Evolutionary conservation across 169 alveolate genomes (phyloP).

Genomic region (Amoebophrya sp.): DNA sequence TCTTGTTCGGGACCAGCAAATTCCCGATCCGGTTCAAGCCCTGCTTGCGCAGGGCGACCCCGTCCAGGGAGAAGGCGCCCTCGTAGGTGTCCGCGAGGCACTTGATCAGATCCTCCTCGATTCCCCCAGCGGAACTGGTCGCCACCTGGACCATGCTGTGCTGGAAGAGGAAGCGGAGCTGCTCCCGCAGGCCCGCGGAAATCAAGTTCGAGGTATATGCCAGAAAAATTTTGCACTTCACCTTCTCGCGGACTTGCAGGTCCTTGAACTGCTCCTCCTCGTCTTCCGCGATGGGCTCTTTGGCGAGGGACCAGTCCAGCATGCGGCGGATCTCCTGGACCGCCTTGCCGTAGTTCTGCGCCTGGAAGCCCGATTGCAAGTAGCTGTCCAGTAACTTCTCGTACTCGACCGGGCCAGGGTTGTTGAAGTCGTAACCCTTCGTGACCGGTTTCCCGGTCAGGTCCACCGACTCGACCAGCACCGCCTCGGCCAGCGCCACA

Average conservation of each 20-base stretch:
- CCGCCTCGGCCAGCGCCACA: not conserved
- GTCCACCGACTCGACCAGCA: not conserved
- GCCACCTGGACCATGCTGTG: constrained; percentile 61
- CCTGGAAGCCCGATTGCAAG: constrained; percentile 24
- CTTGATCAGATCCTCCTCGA: constrained; percentile 98
- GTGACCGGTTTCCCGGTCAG: not conserved
- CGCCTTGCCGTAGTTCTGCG: constrained; percentile 27
- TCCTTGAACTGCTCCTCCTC: constrained; percentile 30
- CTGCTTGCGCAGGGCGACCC: constrained; percentile 79
- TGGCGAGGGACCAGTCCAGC: constrained; percentile 24
- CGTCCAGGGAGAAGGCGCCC: constrained; percentile 87
- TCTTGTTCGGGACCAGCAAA: constrained; percentile 92
- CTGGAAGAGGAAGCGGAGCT: constrained; percentile 4
- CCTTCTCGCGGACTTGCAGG: not conserved
- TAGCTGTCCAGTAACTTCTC: constrained; percentile 25
- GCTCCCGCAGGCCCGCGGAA: constrained; percentile 91
- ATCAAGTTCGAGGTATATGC: constrained; percentile 95
- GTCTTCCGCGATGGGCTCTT: constrained; percentile 32
- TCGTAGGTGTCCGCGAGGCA: constrained; percentile 85
- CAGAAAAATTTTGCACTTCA: constrained; percentile 74
- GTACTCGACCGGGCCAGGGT: constrained; percentile 19
- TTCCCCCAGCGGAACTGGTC: constrained; percentile 98
- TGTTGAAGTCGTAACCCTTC: constrained; percentile 30
- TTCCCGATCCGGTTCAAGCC: constrained; percentile 98
- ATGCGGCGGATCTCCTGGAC: constrained; percentile 29